Conservation (phyloP, 2,329 filamentous ascomycete genomes). For the Hymenotorrendiella dingleyae region DNA sequence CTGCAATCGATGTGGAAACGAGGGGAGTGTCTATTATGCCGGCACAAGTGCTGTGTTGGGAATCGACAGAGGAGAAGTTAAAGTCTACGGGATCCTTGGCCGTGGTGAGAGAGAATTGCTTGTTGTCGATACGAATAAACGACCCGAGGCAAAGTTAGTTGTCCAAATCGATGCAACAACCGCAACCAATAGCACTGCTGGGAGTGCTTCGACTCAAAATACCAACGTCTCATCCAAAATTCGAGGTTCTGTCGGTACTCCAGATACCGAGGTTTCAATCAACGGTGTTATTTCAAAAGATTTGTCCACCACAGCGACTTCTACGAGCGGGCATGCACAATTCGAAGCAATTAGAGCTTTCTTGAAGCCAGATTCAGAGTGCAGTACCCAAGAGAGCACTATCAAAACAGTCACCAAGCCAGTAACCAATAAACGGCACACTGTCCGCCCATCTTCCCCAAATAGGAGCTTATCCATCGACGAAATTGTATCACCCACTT, state of each 20-base stretch:
- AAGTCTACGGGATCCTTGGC: conserved; percentile 63
- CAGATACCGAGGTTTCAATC: background rate
- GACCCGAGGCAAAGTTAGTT: conserved; percentile 22
- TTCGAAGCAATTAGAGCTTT: background rate
- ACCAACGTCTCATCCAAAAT: background rate
- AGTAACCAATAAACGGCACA: background rate
- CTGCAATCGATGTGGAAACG: conserved; percentile 63
- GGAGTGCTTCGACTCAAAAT: background rate
- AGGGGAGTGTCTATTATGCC: conserved; percentile 62
- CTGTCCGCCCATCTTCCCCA: too few species aligned
- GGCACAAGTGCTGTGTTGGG: conserved; percentile 69
- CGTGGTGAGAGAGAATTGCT: conserved; percentile 63
- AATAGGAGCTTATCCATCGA: too few species aligned
- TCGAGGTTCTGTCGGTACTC: background rate
- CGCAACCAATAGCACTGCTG: background rate
- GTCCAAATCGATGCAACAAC: conserved; percentile 13
- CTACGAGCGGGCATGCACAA: too few species aligned
- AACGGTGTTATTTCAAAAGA: conserved; percentile 6
- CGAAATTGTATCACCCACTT: too few species aligned
- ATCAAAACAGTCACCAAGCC: background rate
- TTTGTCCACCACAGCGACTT: too few species aligned
- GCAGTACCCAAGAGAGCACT: background rate
- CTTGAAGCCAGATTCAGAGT: background rate
- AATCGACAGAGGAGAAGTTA: conserved; percentile 58
- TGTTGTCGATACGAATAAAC: conserved; percentile 51